These are phyloP conservation scores for Iodosphaeria phyllophila DNA, from an alignment of 2,329 filamentous ascomycete species.

Conservation along the genomic window DNA sequence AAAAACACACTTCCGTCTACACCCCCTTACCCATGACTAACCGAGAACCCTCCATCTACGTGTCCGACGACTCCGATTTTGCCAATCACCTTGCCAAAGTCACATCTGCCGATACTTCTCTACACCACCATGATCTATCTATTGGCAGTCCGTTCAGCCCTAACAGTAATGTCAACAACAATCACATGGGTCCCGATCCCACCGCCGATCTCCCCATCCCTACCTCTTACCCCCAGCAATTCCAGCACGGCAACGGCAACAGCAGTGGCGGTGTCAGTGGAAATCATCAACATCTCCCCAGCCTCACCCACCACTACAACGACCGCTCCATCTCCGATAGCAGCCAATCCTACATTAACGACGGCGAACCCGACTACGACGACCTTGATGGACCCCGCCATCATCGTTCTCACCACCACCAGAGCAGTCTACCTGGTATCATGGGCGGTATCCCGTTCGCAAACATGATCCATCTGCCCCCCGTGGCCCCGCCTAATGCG, in stretches of 20 bases:
- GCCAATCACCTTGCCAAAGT: slow-evolving; percentile 14
- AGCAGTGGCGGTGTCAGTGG: too few species aligned
- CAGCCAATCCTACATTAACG: slow-evolving; percentile 4
- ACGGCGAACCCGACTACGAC: slow-evolving; percentile 4
- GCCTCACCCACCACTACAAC: slow-evolving; percentile 3
- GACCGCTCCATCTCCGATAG: slow-evolving; percentile 3
- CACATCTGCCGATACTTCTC: too few species aligned
- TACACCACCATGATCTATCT: too few species aligned
- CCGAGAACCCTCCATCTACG: slow-evolving; percentile 24
- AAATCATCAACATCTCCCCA: slow-evolving; percentile 4
- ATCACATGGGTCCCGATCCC: too few species aligned
- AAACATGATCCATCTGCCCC: slow-evolving; percentile 13
- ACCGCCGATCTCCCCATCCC: too few species aligned
- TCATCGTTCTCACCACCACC: too few species aligned
- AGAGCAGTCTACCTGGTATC: too few species aligned
- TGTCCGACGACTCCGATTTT: slow-evolving; percentile 30
- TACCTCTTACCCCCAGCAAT: slow-evolving; percentile 1
- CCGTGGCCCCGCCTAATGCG: slow-evolving; percentile 25
- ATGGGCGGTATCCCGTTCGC: too few species aligned
- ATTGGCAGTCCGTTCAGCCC: too few species aligned
- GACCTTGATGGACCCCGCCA: too few species aligned
- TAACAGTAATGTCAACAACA: too few species aligned
- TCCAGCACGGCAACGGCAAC: neutral
- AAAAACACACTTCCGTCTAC: slow-evolving; percentile 41
- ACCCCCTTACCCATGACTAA: slow-evolving; percentile 17